phyloP scores from a whole-genome alignment of 208 protist species.

The Wallacemonas collosoma region DNA sequence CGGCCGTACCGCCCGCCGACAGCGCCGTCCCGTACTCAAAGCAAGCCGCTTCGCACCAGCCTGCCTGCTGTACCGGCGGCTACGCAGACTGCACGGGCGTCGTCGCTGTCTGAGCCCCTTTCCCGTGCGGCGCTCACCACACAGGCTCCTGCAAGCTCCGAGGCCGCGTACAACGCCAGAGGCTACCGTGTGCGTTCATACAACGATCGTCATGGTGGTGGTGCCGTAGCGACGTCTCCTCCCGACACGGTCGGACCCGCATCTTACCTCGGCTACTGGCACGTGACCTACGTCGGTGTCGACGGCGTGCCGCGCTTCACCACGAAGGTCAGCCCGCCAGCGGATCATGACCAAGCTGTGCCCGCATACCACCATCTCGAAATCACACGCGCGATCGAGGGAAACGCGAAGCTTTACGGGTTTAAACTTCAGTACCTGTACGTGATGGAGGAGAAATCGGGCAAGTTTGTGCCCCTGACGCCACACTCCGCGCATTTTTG shows the following conservation, averaged over 20 bases:
- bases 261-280: conserved; percentile 25
- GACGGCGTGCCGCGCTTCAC: conserved; percentile 18
- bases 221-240: not conserved
- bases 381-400: conserved; percentile 11
- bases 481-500: not conserved
- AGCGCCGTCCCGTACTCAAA: not conserved
- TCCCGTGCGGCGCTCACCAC: not conserved
- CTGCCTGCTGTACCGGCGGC: not conserved
- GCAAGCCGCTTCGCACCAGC: not conserved
- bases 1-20: conserved; percentile 4
- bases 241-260: conserved; percentile 10
- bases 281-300: conserved; percentile 10
- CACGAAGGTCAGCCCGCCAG: conserved; percentile 18
- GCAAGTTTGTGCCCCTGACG: conserved; percentile 11
- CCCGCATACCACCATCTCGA: conserved; percentile 12
- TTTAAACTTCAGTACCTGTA: conserved; percentile 17
- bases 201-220: not conserved
- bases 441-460: conserved; percentile 9
- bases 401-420: conserved; percentile 10
- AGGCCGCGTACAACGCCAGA: not conserved
- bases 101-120: not conserved
- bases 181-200: not conserved
- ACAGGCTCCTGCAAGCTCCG: not conserved
- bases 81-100: not conserved
- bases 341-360: not conserved